Conservation (phyloP, 192 early-diverging fungal species). For the Allomyces arbusculus region DNA sequence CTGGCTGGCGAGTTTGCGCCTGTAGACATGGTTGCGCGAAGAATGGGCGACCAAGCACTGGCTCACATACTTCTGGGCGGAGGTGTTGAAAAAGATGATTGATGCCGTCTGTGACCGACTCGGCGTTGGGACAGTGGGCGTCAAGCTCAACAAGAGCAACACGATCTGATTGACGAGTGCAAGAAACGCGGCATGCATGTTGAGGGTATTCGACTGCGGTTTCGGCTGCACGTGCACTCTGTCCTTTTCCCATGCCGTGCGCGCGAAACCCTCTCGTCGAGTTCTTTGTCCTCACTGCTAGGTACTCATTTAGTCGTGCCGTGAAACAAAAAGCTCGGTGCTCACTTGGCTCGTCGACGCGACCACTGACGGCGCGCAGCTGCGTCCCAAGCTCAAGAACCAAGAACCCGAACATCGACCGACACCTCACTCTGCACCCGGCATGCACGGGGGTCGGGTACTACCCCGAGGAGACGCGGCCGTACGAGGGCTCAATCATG, state of each 20-base stretch:
- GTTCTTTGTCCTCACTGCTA: too few relatives aligned
- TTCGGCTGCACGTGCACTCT: conserved; percentile 33
- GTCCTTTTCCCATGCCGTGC: too few relatives aligned
- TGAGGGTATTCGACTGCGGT: conserved; percentile 34
- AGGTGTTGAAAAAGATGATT: conserved; percentile 23
- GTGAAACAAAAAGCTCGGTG: conserved; percentile 44
- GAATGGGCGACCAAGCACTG: conserved; percentile 45
- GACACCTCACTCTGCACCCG: conserved; percentile 42
- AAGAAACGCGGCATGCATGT: conserved; percentile 32
- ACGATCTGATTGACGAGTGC: conserved; percentile 43
- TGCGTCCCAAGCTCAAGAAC: conserved; percentile 33
- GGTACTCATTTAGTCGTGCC: conserved; percentile 10
- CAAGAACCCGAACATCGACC: conserved; percentile 36
- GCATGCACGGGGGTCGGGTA: conserved; percentile 32
- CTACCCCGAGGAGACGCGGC: conserved; percentile 26
- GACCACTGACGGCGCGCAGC: conserved; percentile 26
- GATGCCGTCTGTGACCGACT: conserved; percentile 33
- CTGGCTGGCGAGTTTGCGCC: conserved; percentile 28
- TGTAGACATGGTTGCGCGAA: conserved; percentile 38
- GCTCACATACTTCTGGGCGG: conserved; percentile 32
- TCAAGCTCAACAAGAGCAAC: conserved; percentile 45
- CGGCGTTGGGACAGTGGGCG: conserved; percentile 23
- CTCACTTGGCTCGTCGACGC: conserved; percentile 51
- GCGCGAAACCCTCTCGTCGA: too few relatives aligned
- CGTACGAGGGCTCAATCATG: conserved; percentile 40